Base-by-base conservation (phyloP, 192 early-diverging fungal species). In the Coemansia sp. region DNA sequence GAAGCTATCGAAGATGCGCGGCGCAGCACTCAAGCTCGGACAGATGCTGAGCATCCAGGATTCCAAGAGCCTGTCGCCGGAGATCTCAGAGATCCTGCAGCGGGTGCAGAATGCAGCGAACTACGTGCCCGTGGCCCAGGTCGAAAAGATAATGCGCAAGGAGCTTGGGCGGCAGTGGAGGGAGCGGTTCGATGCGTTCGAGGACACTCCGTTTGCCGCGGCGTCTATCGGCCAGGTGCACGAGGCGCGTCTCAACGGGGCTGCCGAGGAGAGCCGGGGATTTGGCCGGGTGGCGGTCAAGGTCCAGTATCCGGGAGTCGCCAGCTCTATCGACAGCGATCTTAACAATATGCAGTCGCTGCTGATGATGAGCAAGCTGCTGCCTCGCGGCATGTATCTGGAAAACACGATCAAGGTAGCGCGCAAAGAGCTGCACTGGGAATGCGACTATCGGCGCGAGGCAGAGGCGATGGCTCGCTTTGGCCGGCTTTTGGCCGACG, bases 41-140 rank as follows among this genome's bases (percentile, higher is more conserved):
- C 97, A 98, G 71, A 97, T 98, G 94, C 69, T 98, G 2, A 92
- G 90, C 67, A 98, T 98, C 64, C 97, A 98, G 81, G 87, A 88
- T 48, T 85, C 87, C 27, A 83, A 82, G 42, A 83, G 86, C 74
- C 59, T 97, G 23, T 87, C 96, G 1, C 80, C 82, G 28, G 91
- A 96, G 64, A 65, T 98, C 23, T 88, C 93, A 48, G 67, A 87
- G 34, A 83, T 98, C 6, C 65, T 98, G 47, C 70, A 90, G 53
- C 85, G 91, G 11, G 95, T 98, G 20, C 97, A 98, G 68, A 92
- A 94, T 62, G 85, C 84, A 10, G 97, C 97, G 35, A 93, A 98
- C 78, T 97, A 94, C 71, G 93, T 98, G 93, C 97, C 97, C 4
- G 74, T 87, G 29, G 74, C 82, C 29, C 94, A 98, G 69, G 83